Evolutionary conservation across 2,329 filamentous ascomycete genomes (phyloP).

Genomic region (Elsinoe batatas): DNA sequence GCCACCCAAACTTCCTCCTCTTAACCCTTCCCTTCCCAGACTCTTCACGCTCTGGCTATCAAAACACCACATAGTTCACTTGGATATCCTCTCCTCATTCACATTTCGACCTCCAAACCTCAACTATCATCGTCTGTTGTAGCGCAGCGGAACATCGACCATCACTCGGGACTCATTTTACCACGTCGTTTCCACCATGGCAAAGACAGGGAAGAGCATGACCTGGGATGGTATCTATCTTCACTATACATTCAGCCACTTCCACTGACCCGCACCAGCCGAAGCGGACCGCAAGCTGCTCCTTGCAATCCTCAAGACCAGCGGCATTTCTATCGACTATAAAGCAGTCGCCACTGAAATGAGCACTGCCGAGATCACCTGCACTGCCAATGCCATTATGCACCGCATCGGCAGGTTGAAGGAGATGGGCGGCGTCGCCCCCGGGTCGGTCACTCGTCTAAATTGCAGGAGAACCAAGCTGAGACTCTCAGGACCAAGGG

Average conservation of each 20-base stretch:
- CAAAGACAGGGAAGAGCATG: not conserved
- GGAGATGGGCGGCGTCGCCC: not conserved
- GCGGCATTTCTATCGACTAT: slow-evolving; percentile 10
- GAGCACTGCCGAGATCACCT: not conserved
- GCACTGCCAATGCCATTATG: slow-evolving; percentile 8
- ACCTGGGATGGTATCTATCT: slow-evolving; percentile 13
- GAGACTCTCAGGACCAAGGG: not conserved
- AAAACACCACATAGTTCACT: too few relatives aligned
- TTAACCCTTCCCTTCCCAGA: too few relatives aligned
- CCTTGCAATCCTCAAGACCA: slow-evolving; percentile 11
- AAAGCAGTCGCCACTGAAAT: slow-evolving; percentile 10
- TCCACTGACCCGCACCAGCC: not conserved
- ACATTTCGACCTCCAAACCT: too few relatives aligned
- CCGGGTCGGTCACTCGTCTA: not conserved
- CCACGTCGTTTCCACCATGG: not conserved
- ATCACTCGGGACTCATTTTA: not conserved
- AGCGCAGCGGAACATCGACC: not conserved
- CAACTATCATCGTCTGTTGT: too few relatives aligned
- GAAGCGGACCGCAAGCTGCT: slow-evolving; percentile 14
- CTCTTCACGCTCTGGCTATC: too few relatives aligned
- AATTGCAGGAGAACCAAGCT: not conserved
- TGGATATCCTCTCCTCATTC: too few relatives aligned
- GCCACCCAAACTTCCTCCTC: too few relatives aligned
- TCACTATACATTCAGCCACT: not conserved
- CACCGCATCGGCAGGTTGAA: slow-evolving; percentile 10